Evolutionary conservation across 257 asterid genomes (phyloP).

Genomic region (Anisodus acutangulus): DNA sequence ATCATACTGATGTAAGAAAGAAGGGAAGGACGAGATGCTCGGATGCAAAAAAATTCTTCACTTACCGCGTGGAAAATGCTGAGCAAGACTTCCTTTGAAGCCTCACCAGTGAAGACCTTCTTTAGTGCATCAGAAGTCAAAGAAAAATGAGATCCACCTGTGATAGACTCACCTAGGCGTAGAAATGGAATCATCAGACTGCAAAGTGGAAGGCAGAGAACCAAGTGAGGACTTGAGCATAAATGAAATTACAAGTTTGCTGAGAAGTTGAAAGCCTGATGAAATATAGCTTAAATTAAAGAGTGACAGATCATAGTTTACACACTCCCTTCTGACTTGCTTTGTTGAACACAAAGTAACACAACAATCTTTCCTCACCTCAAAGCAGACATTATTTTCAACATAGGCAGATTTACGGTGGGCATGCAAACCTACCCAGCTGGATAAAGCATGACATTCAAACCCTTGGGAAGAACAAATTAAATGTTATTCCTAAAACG

Average conservation of each 20-base stretch:
- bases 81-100: conserved; percentile 74
- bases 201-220: conserved; percentile 29
- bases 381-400: background rate
- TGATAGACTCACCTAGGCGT: conserved; percentile 78
- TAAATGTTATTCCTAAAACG: background rate
- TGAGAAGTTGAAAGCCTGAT: background rate
- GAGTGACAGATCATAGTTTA: background rate
- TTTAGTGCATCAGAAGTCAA: conserved; percentile 85
- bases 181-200: conserved; percentile 89
- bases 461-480: background rate
- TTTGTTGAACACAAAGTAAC: background rate
- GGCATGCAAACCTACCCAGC: background rate
- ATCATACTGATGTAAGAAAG: conserved; percentile 8
- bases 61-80: conserved; percentile 88
- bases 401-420: background rate
- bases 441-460: background rate
- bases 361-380: conserved; percentile 2
- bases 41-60: conserved; percentile 20
- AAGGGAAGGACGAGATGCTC: conserved; percentile 8
- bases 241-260: background rate
- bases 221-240: conserved; percentile 22
- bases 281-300: background rate
- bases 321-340: background rate
- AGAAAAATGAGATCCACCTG: conserved; percentile 94
- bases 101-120: conserved; percentile 90